Conservation (phyloP, 179 eudicot genomes). For the Dionaea muscipula region DNA sequence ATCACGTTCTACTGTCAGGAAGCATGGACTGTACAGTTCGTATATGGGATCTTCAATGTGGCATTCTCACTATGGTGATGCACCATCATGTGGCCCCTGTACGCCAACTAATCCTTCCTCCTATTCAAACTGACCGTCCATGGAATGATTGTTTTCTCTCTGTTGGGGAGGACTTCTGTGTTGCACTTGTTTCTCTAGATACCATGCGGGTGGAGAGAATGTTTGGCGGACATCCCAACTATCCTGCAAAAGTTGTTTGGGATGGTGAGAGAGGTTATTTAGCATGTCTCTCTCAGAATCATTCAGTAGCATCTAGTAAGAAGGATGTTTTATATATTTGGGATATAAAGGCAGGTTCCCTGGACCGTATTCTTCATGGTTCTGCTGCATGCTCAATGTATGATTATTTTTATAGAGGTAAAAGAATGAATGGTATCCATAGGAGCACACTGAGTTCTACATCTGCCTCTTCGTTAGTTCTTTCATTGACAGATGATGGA, state of each 20-base stretch:
- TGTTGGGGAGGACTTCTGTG: conserved; percentile 78
- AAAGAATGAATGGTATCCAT: conserved; percentile 18
- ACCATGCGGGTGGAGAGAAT: conserved; percentile 83
- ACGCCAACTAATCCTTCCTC: conserved; percentile 71
- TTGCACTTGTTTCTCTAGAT: conserved; percentile 71
- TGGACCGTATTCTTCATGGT: conserved; percentile 86
- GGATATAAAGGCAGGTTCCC: conserved; percentile 91
- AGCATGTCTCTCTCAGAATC: conserved; percentile 67
- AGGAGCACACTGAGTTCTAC: conserved; percentile 40
- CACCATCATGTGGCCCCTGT: conserved; percentile 97
- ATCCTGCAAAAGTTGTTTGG: conserved; percentile 77
- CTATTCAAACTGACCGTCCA: conserved; percentile 51
- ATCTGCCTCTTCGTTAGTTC: conserved; percentile 57
- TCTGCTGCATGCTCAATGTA: conserved; percentile 88
- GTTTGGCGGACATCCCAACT: conserved; percentile 80
- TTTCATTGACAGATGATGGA: conserved; percentile 40
- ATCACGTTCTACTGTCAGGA: conserved; percentile 60
- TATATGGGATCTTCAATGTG: conserved; percentile 79
- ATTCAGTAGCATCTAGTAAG: conserved; percentile 38
- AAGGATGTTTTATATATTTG: conserved; percentile 71
- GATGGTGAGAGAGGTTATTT: conserved; percentile 72
- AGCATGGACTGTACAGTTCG: conserved; percentile 85
- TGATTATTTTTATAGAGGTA: conserved; percentile 51
- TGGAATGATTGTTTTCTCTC: conserved; percentile 92
- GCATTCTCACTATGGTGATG: conserved; percentile 47